Percentiles rank a stretch among this genome's conserved stretches.
These are phyloP conservation scores for Laetiporus sulphureus DNA, from an alignment of 1,284 basidiomycete species.

Conservation along the genomic window DNA sequence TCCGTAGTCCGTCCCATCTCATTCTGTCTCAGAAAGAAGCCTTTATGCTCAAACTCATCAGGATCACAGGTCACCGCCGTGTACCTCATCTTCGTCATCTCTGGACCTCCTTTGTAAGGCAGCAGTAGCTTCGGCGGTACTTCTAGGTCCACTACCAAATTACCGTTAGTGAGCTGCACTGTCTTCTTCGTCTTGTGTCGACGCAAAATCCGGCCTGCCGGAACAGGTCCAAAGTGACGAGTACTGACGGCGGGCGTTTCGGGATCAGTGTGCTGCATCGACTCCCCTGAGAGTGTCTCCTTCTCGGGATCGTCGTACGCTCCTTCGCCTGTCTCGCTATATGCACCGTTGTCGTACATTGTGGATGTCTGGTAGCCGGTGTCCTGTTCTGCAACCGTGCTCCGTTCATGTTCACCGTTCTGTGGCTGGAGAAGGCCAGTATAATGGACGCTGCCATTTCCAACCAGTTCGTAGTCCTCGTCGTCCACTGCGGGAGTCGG, in stretches of 20 bases:
- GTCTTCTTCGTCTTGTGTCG: slow-evolving; percentile 71
- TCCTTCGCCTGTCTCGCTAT: neutral
- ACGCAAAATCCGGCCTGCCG: slow-evolving; percentile 67
- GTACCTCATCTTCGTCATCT: slow-evolving; percentile 81
- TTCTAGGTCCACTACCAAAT: slow-evolving; percentile 78
- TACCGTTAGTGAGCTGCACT: slow-evolving; percentile 74
- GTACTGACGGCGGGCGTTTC: slow-evolving; percentile 46
- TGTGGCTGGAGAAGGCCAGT: slow-evolving; percentile 29
- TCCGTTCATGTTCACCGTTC: slow-evolving; percentile 16
- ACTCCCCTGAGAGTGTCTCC: slow-evolving; percentile 16
- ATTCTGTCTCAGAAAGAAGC: slow-evolving; percentile 85
- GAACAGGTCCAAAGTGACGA: slow-evolving; percentile 84
- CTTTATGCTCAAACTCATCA: slow-evolving; percentile 82
- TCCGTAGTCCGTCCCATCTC: slow-evolving; percentile 81
- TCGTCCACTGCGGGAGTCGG: slow-evolving; percentile 67
- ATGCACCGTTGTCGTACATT: neutral
- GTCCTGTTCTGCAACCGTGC: slow-evolving; percentile 13
- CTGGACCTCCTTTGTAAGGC: slow-evolving; percentile 73
- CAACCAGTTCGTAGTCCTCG: slow-evolving; percentile 57
- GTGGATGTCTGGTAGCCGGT: slow-evolving; percentile 2
- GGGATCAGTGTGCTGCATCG: slow-evolving; percentile 18
- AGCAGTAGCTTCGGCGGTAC: slow-evolving; percentile 85
- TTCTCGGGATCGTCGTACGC: slow-evolving; percentile 16
- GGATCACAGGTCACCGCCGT: slow-evolving; percentile 92
- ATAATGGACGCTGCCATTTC: slow-evolving; percentile 46